phyloP scores from a whole-genome alignment of 2,329 filamentous ascomycete genomes.

The Venturia carpophila region DNA sequence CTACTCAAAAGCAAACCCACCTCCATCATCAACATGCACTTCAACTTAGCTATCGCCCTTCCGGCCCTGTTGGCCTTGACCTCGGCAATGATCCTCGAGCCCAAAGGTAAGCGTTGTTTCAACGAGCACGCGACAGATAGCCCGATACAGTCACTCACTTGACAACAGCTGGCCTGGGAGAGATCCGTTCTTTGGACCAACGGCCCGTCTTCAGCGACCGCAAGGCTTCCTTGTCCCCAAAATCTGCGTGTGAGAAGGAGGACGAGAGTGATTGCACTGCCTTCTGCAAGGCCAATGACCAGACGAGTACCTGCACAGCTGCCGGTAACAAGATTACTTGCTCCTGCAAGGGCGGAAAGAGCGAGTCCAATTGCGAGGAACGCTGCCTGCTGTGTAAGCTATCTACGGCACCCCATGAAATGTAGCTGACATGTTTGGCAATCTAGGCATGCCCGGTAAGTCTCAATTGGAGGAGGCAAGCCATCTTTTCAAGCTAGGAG shows the following conservation, averaged over 20 bases:
- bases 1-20: neutral
- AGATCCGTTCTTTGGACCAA: neutral
- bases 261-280: constrained; percentile 16
- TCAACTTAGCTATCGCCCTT: constrained; percentile 7
- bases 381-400: constrained; percentile 15
- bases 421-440: neutral
- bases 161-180: neutral
- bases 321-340: constrained; percentile 15
- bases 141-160: neutral
- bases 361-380: constrained; percentile 18
- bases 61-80: constrained; percentile 10
- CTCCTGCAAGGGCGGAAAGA: constrained; percentile 17
- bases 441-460: constrained; percentile 16
- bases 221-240: neutral
- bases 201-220: neutral
- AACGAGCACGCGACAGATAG: neutral
- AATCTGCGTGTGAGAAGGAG: constrained; percentile 16
- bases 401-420: neutral
- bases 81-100: constrained; percentile 17
- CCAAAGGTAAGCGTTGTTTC: neutral
- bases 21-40: neutral
- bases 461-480: constrained; percentile 16
- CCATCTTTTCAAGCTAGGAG: constrained; percentile 7
- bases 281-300: constrained; percentile 16
- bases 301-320: constrained; percentile 11